Evolutionary conservation across 2,329 filamentous ascomycete genomes (phyloP).

Genomic region (Penicillium sp.): DNA sequence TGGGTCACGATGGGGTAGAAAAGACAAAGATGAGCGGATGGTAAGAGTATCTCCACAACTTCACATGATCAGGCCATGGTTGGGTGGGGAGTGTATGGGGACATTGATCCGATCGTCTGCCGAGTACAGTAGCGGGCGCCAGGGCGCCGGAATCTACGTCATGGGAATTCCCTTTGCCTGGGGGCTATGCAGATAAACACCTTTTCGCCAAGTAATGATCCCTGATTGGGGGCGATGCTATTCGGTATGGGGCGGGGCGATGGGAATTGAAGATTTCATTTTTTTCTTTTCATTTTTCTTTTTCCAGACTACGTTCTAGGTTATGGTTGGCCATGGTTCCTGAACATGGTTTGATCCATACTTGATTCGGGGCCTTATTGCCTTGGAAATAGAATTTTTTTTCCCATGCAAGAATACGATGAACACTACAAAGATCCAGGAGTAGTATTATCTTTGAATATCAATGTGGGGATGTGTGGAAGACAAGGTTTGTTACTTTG

Average conservation of each 20-base stretch:
- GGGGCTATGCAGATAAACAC: background rate
- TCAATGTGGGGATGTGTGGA: no score
- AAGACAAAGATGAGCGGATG: background rate
- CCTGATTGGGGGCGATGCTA: background rate
- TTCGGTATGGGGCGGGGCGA: background rate
- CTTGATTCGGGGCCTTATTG: background rate
- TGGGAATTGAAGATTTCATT: background rate
- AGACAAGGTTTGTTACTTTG: no score
- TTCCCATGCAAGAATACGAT: background rate
- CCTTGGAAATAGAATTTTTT: background rate
- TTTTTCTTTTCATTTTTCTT: background rate
- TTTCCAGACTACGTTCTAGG: background rate
- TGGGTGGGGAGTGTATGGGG: background rate
- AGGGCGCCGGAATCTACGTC: background rate
- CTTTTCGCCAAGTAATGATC: background rate
- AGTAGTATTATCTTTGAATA: no score
- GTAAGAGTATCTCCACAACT: background rate
- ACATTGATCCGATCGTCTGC: background rate
- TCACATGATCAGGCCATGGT: constrained; percentile 5
- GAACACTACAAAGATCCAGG: background rate
- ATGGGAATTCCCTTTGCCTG: background rate
- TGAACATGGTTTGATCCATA: background rate
- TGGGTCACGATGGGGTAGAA: background rate
- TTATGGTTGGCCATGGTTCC: background rate
- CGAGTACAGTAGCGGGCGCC: background rate